These are phyloP conservation scores for Globisporangium orthogonon DNA, from an alignment of 352 stramenopile genomes.

Conservation along the genomic window DNA sequence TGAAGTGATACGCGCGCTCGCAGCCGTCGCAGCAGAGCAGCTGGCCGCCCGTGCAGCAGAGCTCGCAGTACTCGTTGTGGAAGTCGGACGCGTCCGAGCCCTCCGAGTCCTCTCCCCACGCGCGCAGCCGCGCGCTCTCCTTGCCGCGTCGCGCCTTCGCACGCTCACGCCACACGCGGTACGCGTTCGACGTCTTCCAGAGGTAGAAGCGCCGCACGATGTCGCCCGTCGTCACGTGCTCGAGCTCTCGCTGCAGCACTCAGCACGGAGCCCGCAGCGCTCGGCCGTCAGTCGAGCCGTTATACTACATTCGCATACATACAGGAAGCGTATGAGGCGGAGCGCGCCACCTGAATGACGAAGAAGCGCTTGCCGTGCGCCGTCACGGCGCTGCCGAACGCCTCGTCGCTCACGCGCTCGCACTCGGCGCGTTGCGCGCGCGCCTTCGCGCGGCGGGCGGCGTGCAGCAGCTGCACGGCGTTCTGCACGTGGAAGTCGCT, in stretches of 20 bases:
- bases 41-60: slow-evolving; percentile 59
- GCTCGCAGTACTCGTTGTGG: slow-evolving; percentile 57
- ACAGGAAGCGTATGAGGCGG: neutral
- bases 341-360: slow-evolving; percentile 40
- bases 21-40: slow-evolving; percentile 67
- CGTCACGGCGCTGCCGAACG: slow-evolving; percentile 34
- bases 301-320: neutral
- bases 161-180: slow-evolving; percentile 37
- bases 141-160: slow-evolving; percentile 33
- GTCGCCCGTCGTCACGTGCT: slow-evolving; percentile 30
- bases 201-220: slow-evolving; percentile 59
- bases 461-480: slow-evolving; percentile 30
- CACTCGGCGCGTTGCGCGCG: slow-evolving; percentile 17
- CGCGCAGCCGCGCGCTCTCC: slow-evolving; percentile 33
- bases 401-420: slow-evolving; percentile 25
- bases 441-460: slow-evolving; percentile 21
- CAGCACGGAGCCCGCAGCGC: too few relatives aligned
- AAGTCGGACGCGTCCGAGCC: slow-evolving; percentile 32
- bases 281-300: neutral
- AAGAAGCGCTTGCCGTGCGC: slow-evolving; percentile 60
- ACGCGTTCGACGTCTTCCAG: slow-evolving; percentile 58
- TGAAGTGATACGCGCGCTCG: slow-evolving; percentile 63
- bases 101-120: slow-evolving; percentile 31
- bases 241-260: slow-evolving; percentile 31
- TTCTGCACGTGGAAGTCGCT: slow-evolving; percentile 39